A percentile compares a stretch with the other conserved stretches of the same genome.
phyloP scores from a whole-genome alignment of 371 early-diverging fungal species.

The Blyttiomyces sp. region DNA sequence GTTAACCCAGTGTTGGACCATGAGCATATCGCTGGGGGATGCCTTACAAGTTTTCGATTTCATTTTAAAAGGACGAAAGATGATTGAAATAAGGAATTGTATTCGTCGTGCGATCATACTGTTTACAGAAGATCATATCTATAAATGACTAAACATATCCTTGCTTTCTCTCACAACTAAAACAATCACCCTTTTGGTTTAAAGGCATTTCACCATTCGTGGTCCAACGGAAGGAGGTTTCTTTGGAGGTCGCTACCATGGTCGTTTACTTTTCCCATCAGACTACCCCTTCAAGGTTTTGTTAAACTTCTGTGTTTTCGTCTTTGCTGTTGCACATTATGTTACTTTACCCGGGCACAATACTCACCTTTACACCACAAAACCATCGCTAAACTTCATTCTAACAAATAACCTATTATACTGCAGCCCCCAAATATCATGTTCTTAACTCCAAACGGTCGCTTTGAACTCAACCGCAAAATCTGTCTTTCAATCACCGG shows the following conservation, averaged over 20 bases:
- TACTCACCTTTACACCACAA: background rate
- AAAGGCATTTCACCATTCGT: conserved; percentile 90
- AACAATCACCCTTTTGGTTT: no score
- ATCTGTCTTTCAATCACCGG: conserved; percentile 91
- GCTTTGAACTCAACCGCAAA: conserved; percentile 87
- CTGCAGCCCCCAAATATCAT: conserved; percentile 84
- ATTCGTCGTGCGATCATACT: no score
- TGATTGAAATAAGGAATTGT: no score
- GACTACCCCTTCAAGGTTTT: conserved; percentile 86
- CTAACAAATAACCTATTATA: no score
- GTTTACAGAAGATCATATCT: no score
- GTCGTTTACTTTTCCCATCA: conserved; percentile 50
- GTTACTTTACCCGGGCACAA: background rate
- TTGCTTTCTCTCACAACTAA: no score
- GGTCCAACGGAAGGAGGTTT: conserved; percentile 88
- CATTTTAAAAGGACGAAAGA: no score
- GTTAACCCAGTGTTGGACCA: no score
- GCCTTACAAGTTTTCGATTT: no score
- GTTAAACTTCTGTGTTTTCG: conserved; percentile 3
- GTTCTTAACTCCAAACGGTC: conserved; percentile 77
- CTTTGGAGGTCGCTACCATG: conserved; percentile 71
- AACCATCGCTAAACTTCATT: background rate
- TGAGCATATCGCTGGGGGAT: no score
- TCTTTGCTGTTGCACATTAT: background rate
- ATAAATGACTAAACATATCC: no score